A percentile compares a stretch with the other conserved stretches of the same genome.
Conservation (phyloP, 1,284 basidiomycete genomes). For the Blastosporella zonata region DNA sequence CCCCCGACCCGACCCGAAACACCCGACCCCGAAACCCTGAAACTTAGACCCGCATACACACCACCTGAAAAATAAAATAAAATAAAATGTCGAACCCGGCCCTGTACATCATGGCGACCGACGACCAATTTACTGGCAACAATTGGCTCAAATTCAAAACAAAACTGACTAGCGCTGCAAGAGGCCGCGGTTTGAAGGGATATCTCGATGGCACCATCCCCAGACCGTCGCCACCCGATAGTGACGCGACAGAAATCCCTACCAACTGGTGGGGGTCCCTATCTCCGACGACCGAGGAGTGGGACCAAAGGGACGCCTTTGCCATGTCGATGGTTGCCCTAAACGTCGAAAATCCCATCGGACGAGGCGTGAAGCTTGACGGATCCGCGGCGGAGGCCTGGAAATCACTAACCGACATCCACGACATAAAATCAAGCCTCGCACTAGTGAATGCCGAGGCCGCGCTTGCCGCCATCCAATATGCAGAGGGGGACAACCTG, state of each 20-base stretch:
- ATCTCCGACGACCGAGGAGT: constrained; percentile 19
- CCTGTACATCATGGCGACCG: background rate
- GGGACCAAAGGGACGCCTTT: constrained; percentile 20
- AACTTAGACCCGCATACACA: no score
- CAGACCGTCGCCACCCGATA: background rate
- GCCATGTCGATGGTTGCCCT: constrained; percentile 15
- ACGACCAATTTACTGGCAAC: constrained; percentile 6
- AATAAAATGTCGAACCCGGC: background rate
- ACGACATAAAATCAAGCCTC: constrained; percentile 3
- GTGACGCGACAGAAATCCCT: background rate
- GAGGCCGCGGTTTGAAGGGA: constrained; percentile 8
- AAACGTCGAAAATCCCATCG: constrained; percentile 21
- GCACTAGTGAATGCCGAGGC: background rate
- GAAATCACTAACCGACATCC: constrained; percentile 13
- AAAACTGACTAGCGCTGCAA: constrained; percentile 5
- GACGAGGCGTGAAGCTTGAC: constrained; percentile 19
- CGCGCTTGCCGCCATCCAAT: background rate
- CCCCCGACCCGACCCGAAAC: background rate
- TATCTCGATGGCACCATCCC: constrained; percentile 11
- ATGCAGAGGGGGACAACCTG: constrained; percentile 2
- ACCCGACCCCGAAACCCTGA: background rate
- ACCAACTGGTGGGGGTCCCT: constrained; percentile 14
- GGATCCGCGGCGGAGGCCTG: constrained; percentile 24
- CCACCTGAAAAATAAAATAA: background rate
- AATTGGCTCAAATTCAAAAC: constrained; percentile 12